phyloP scores from a whole-genome alignment of 805 yeast species.

The Yamadazyma akitaensis region DNA sequence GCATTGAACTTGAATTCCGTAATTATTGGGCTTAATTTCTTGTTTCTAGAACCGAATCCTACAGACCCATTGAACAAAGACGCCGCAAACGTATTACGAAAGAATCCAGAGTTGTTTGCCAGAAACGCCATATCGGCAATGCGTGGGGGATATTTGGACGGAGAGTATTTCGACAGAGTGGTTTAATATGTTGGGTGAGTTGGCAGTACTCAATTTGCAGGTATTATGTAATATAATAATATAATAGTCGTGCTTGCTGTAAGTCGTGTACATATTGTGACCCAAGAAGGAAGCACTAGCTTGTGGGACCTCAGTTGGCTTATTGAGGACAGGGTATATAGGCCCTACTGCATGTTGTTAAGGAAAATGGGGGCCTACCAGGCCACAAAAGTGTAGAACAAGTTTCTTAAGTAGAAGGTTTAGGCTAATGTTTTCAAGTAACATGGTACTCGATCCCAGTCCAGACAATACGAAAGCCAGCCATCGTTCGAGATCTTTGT shows the following conservation, averaged over 20 bases:
- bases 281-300: too few relatives aligned
- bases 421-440: too few relatives aligned
- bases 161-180: constrained; percentile 63
- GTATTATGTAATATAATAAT: neutral
- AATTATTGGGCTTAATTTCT: constrained; percentile 77
- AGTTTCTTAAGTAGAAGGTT: too few relatives aligned
- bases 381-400: too few relatives aligned
- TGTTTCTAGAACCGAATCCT: constrained; percentile 87
- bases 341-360: too few relatives aligned
- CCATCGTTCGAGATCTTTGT: neutral
- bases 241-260: too few relatives aligned
- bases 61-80: constrained; percentile 89
- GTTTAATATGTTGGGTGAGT: neutral
- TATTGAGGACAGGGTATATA: too few relatives aligned
- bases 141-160: constrained; percentile 67
- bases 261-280: too few relatives aligned
- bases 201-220: neutral
- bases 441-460: neutral
- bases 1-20: constrained; percentile 79
- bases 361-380: too few relatives aligned
- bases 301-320: too few relatives aligned
- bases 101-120: constrained; percentile 44
- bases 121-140: constrained; percentile 58
- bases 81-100: constrained; percentile 62
- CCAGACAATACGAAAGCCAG: neutral